Evolutionary conservation across 2,329 filamentous ascomycete species (phyloP), one percentile per base, ranked within the genome.

Genomic region (Pyrenophora graminea): DNA sequence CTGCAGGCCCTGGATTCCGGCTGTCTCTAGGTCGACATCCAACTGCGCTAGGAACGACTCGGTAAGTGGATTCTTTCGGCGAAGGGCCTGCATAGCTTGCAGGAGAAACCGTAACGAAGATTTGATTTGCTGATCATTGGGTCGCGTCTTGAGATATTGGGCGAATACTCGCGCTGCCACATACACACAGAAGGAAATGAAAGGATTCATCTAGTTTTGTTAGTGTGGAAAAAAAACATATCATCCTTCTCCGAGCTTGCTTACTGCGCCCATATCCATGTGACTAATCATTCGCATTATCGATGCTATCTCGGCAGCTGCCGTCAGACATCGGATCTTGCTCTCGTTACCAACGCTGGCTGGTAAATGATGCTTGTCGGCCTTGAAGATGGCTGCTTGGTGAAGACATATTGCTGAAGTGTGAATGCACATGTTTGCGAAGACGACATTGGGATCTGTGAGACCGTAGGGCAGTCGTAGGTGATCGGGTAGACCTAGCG

Each of bases 331-430:
- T 55, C 94, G 84, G 12, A 94, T 85, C 72, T 96, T 97, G 72
- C 92, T 96, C 69, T 97, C 93, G 1, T 89, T 85, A 57, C 89
- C 87, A 39, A 97, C 87, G 15, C 88, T 86, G 1, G 82, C 78
- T 0, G 90, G 86, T 54, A 97, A 77, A 45, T 85, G 84, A 72
- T 96, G 88, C 75, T 91, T 94, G 65, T 97, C 93, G 0, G 92
- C 91, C 71, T 97, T 97, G 81, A 93, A 97, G 17, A 99, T 97
- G 21, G 94, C 94, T 2, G 93, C 94, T 76, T 99, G 94, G 67
- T 99, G 94, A n/a, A 99, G 79, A 71, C 93, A 97, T 46, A 99
- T 97, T 1, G 91, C 91, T 1, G 92, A 96, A 0, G 94, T 96
- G 70, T 97, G 92, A 27, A 99, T 91, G 68, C 90, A 91, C 91